phyloP scores from a whole-genome alignment of 148 eudicot species.

The Rhododendron williamsianum region DNA sequence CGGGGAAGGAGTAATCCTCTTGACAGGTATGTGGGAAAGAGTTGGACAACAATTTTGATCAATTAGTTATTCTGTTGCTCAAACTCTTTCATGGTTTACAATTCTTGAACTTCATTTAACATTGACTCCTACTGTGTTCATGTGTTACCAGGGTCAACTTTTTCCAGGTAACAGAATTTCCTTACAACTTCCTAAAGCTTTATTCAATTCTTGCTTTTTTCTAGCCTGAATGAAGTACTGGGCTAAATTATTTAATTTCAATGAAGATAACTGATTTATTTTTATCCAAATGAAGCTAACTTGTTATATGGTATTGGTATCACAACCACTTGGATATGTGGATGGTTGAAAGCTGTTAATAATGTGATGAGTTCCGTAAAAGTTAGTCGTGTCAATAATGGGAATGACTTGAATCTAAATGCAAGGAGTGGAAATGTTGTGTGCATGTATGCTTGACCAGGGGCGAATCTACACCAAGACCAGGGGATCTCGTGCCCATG shows the following conservation, averaged over 20 bases:
- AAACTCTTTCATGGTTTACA: neutral
- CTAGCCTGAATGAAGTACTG: neutral
- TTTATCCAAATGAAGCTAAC: no score
- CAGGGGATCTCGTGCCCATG: no score
- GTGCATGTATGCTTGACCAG: neutral
- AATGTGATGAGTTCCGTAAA: neutral
- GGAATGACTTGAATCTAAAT: neutral
- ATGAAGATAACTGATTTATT: neutral
- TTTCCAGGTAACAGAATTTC: conserved; percentile 37
- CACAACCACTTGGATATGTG: neutral
- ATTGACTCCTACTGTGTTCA: conserved; percentile 11
- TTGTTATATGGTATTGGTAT: neutral
- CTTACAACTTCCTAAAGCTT: neutral
- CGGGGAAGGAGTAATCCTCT: conserved; percentile 50
- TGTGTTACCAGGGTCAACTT: conserved; percentile 48
- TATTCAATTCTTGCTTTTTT: neutral
- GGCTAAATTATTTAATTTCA: neutral
- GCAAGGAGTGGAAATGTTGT: neutral
- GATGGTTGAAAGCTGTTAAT: neutral
- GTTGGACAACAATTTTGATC: neutral
- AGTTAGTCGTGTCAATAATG: neutral
- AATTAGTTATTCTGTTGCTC: neutral
- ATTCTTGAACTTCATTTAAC: conserved; percentile 3
- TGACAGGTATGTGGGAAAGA: conserved; percentile 29
- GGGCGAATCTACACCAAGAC: neutral